Percentiles rank a stretch among this genome's conserved stretches.
Conservation (phyloP, 371 early-diverging fungal species). For the Mucor velutinosus region DNA sequence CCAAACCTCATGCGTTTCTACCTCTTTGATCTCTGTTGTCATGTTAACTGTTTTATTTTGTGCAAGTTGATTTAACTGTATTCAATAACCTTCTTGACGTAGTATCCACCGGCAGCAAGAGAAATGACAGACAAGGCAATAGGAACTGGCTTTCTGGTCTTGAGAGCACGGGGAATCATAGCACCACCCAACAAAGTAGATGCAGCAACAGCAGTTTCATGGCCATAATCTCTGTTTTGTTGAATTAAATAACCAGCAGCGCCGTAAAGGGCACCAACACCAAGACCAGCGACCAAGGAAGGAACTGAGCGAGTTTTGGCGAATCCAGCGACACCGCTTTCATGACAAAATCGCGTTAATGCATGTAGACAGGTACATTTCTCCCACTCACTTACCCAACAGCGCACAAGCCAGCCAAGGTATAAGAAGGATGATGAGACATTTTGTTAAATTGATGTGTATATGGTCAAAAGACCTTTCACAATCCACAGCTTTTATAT, state of each 20-base stretch:
- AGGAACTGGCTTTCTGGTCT: constrained; percentile 54
- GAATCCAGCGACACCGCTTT: constrained; percentile 67
- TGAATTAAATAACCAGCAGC: constrained; percentile 63
- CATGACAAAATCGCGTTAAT: not conserved
- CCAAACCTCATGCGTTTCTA: not conserved
- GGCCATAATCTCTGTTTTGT: constrained; percentile 68
- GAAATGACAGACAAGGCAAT: constrained; percentile 46
- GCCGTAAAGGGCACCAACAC: constrained; percentile 63
- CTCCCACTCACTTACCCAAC: constrained; percentile 23
- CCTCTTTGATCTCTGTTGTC: no score
- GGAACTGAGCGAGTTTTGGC: constrained; percentile 58
- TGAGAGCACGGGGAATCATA: constrained; percentile 64
- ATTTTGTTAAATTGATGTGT: constrained; percentile 9
- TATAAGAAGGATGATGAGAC: constrained; percentile 55
- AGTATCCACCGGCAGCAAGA: constrained; percentile 48
- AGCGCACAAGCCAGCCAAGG: constrained; percentile 52
- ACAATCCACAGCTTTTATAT: not conserved
- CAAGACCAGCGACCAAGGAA: constrained; percentile 67
- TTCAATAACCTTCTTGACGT: constrained; percentile 54
- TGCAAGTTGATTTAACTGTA: constrained; percentile 25
- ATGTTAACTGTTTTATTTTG: no score
- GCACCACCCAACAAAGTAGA: constrained; percentile 58
- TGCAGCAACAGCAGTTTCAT: constrained; percentile 64
- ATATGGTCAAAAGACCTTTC: not conserved
- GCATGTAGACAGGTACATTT: not conserved